Conservation (phyloP, 495 filamentous ascomycete genomes). For the Hyphodiscus hymeniophilus region DNA sequence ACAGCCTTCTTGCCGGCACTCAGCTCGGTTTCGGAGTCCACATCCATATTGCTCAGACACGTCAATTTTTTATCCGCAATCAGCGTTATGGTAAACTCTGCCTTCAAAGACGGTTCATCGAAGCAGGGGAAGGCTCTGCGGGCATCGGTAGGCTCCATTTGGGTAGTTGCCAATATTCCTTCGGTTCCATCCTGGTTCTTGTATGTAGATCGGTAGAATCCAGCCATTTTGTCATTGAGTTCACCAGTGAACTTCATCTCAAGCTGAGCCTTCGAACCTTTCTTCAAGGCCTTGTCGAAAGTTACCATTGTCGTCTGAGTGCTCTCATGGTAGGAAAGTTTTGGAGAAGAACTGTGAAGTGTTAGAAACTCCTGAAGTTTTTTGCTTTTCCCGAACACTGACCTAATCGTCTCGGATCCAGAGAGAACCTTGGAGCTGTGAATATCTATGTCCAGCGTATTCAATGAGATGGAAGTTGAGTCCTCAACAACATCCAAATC, state of each 20-base stretch:
- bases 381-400: not conserved
- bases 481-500: constrained; percentile 80
- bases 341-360: constrained; percentile 37
- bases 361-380: constrained; percentile 10
- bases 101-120: constrained; percentile 69
- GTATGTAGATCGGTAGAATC: constrained; percentile 74
- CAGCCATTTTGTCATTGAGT: constrained; percentile 74
- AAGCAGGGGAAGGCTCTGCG: constrained; percentile 57
- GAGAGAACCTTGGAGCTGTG: constrained; percentile 27
- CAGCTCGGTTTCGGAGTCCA: constrained; percentile 54
- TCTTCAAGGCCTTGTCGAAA: constrained; percentile 41
- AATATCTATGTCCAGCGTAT: constrained; percentile 49
- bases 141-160: constrained; percentile 77
- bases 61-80: constrained; percentile 64
- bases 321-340: constrained; percentile 51
- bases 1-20: constrained; percentile 60
- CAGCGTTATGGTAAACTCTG: constrained; percentile 62
- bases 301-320: constrained; percentile 9
- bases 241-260: constrained; percentile 58
- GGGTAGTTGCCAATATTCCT: constrained; percentile 47
- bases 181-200: constrained; percentile 45
- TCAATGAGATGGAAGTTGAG: constrained; percentile 77
- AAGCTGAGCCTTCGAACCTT: constrained; percentile 52
- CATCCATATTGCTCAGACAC: constrained; percentile 74
- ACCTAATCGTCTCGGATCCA: constrained; percentile 5